Percentiles rank a stretch among this genome's conserved stretches.
phyloP scores from a whole-genome alignment of 495 filamentous ascomycete genomes.

The Penicillium fimorum region DNA sequence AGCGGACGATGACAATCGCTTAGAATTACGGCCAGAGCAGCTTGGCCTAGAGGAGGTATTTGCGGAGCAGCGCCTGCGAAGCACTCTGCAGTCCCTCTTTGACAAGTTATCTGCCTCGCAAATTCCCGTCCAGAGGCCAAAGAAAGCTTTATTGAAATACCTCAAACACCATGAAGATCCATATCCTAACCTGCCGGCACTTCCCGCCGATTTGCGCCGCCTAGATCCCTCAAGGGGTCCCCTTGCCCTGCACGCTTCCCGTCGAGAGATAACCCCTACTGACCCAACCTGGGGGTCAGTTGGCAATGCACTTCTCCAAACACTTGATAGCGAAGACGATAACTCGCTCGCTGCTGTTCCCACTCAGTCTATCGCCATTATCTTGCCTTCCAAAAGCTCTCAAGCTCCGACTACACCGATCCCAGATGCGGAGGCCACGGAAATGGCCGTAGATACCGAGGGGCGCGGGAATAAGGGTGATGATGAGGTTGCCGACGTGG shows the following conservation, averaged over 20 bases:
- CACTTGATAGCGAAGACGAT: conserved; percentile 46
- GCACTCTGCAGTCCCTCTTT: conserved; percentile 62
- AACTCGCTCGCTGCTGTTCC: conserved; percentile 33
- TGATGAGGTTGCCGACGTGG: conserved; percentile 16
- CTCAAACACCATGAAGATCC: conserved; percentile 70
- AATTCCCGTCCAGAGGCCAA: conserved; percentile 60
- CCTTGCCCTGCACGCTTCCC: conserved; percentile 30
- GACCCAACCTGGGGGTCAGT: conserved; percentile 52
- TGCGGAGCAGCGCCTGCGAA: conserved; percentile 73
- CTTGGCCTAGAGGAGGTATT: conserved; percentile 82
- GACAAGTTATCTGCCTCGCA: conserved; percentile 70
- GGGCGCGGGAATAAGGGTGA: conserved; percentile 8
- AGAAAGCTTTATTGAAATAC: conserved; percentile 59
- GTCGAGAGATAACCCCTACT: conserved; percentile 33
- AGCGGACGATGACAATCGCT: conserved; percentile 73
- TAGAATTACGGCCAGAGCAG: conserved; percentile 68
- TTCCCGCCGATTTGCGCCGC: conserved; percentile 37
- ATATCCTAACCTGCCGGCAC: conserved; percentile 70
- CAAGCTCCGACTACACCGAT: conserved; percentile 15
- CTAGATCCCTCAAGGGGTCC: conserved; percentile 27
- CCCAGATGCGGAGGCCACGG: conserved; percentile 18
- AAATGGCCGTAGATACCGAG: conserved; percentile 14
- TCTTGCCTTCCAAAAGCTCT: conserved; percentile 33
- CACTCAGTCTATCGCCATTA: conserved; percentile 39
- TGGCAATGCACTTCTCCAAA: conserved; percentile 56